Base-by-base conservation (phyloP, 129 eudicot species). In the Oenanthe sinensis region DNA sequence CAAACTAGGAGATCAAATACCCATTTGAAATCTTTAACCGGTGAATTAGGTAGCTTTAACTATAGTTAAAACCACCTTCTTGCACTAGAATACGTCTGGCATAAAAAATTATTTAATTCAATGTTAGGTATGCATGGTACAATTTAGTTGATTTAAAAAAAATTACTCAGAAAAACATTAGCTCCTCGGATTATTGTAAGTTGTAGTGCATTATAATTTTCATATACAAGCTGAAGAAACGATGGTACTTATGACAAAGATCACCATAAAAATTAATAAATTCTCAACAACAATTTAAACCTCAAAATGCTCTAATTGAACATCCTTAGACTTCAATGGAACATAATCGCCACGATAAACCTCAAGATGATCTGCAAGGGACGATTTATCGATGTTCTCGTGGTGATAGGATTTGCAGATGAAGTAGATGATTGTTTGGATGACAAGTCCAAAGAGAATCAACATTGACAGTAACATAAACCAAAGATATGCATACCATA, bases 331-430 rank as follows among this genome's bases (percentile, higher is more conserved):
- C 37, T 43, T 77, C 17, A 82, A 45, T 39, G 85, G 85, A 36
- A 49, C 69, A 26, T 82, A 82, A 2, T 70, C 85, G 20, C 85
- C 85, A 20, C 71, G 78, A 33, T 82, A 77, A 8, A 46, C 81
- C 44, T 52, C 85, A 28, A 82, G 81, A 77, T 82, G 78, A 77
- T 70, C 81, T 12, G 77, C 55, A n/a, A 82, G 46, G 10, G 49
- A 37, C 0, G 81, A 77, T 54, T 82, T 82, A 30, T 77, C 85
- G 45, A 77, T 68, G 67, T 70, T 77, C 28, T 82, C 74, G 47
- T 82, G 81, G 20, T 82, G 81, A 43, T 82, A 68, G 0, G 81
- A 77, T 44, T 82, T 82, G 78, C 85, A 82, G 5, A 82, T 77
- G 42, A 77, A 82, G 46, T 82, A 82, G 77, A 82, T 65, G 30